phyloP scores from a whole-genome alignment of 2,329 filamentous ascomycete species.

The Aspergillus terreus region DNA sequence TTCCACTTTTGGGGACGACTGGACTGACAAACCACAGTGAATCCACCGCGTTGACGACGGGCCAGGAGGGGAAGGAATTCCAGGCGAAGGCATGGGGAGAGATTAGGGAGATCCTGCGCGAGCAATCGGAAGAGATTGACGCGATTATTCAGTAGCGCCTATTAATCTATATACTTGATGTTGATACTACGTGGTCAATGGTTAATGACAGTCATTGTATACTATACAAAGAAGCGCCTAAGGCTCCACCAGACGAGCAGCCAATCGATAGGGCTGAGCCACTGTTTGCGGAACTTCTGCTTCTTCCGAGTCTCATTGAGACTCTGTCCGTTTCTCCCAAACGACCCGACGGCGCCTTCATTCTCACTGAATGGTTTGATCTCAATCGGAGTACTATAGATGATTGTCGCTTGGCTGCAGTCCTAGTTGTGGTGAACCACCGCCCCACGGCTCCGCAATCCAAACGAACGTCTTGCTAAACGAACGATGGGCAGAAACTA shows the following conservation, averaged over 20 bases:
- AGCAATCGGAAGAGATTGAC: conserved; percentile 20
- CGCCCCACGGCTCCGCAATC: conserved; percentile 24
- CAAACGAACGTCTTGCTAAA: conserved; percentile 2
- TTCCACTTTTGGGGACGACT: background rate
- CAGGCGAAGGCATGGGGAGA: conserved; percentile 41
- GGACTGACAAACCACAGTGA: conserved; percentile 25
- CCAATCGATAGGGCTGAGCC: conserved; percentile 5
- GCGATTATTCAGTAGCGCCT: background rate
- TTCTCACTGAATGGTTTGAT: background rate
- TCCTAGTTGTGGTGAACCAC: conserved; percentile 7
- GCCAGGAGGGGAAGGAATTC: conserved; percentile 32
- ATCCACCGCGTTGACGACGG: conserved; percentile 29
- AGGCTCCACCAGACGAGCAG: no score
- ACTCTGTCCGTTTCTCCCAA: background rate
- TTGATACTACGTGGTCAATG: background rate
- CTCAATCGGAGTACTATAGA: background rate
- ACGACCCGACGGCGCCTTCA: background rate
- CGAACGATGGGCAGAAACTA: conserved; percentile 4
- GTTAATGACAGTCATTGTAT: no score
- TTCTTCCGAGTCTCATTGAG: no score
- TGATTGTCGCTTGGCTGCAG: conserved; percentile 12
- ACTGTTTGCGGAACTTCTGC: no score
- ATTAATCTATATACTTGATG: background rate
- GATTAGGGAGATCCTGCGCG: conserved; percentile 31
- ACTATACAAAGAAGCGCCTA: no score